These are phyloP conservation scores for Vitellaria paradoxa DNA, from an alignment of 179 eudicot genomes.

Conservation along the genomic window DNA sequence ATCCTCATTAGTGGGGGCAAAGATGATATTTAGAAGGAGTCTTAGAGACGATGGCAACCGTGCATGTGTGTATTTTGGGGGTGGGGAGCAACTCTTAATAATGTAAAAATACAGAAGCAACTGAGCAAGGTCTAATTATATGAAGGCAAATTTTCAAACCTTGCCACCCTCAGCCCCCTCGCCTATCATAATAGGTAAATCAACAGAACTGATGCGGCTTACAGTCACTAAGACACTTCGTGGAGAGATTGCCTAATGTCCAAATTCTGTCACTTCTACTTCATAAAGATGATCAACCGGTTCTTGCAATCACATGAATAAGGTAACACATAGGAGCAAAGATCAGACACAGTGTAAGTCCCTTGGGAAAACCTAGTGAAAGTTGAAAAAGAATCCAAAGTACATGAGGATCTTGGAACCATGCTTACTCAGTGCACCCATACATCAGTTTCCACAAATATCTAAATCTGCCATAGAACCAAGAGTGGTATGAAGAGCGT, in stretches of 20 bases:
- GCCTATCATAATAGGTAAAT: neutral
- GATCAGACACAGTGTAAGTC: neutral
- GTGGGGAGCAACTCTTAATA: too few relatives aligned
- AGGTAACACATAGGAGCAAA: neutral
- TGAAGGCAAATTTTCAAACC: too few relatives aligned
- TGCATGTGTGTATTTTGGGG: too few relatives aligned
- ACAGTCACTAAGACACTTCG: neutral
- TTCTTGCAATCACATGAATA: neutral
- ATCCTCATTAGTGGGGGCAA: too few relatives aligned
- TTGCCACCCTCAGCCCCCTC: too few relatives aligned
- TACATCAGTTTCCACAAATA: neutral
- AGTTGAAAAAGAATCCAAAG: too few relatives aligned
- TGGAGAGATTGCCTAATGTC: neutral
- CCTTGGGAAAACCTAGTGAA: neutral
- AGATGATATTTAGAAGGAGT: too few relatives aligned
- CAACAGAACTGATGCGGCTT: neutral
- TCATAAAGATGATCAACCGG: neutral
- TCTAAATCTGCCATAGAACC: neutral
- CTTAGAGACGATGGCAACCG: too few relatives aligned
- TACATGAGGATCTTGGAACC: neutral
- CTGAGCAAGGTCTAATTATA: too few relatives aligned
- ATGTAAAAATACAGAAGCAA: too few relatives aligned
- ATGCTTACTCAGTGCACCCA: neutral
- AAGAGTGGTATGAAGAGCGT: neutral
- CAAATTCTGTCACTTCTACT: neutral